These are phyloP conservation scores for Nakazawaea anatomiae DNA, from an alignment of 805 yeast species.

Conservation along the genomic window DNA sequence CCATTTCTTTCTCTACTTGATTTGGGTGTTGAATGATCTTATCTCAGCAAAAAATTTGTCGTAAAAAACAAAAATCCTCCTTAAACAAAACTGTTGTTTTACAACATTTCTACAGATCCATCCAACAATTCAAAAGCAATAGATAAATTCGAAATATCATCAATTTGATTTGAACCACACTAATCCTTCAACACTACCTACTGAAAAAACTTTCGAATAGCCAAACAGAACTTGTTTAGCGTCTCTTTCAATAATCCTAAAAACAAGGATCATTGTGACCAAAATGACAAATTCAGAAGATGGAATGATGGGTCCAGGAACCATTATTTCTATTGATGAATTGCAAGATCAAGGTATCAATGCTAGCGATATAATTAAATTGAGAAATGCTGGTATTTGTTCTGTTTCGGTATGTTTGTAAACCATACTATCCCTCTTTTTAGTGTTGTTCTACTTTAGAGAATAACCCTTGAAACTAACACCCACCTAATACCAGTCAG, in stretches of 20 bases:
- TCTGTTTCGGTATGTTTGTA: slow-evolving; percentile 50
- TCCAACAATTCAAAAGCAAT: too few relatives aligned
- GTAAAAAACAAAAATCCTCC: too few relatives aligned
- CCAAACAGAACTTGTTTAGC: too few relatives aligned
- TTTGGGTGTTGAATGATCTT: too few relatives aligned
- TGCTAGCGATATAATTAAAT: slow-evolving; percentile 62
- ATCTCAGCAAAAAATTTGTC: too few relatives aligned
- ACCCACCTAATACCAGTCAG: slow-evolving; percentile 27
- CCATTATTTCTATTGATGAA: slow-evolving; percentile 38
- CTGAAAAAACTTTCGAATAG: too few relatives aligned
- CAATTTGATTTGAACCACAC: too few relatives aligned
- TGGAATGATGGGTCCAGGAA: slow-evolving; percentile 17
- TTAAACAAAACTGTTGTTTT: too few relatives aligned
- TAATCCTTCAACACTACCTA: too few relatives aligned
- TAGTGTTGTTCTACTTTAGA: neutral
- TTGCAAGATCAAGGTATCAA: slow-evolving; percentile 65
- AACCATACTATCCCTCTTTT: slow-evolving; percentile 16
- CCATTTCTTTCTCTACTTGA: too few relatives aligned
- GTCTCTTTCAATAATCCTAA: neutral
- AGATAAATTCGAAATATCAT: too few relatives aligned
- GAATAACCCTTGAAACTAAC: neutral
- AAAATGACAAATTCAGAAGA: slow-evolving; percentile 9
- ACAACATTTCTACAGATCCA: too few relatives aligned
- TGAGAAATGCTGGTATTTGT: slow-evolving; percentile 61
- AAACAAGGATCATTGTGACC: neutral